These are phyloP conservation scores for Aspergillus carlsbadensis DNA, from an alignment of 495 filamentous ascomycete species.

Conservation along the genomic window DNA sequence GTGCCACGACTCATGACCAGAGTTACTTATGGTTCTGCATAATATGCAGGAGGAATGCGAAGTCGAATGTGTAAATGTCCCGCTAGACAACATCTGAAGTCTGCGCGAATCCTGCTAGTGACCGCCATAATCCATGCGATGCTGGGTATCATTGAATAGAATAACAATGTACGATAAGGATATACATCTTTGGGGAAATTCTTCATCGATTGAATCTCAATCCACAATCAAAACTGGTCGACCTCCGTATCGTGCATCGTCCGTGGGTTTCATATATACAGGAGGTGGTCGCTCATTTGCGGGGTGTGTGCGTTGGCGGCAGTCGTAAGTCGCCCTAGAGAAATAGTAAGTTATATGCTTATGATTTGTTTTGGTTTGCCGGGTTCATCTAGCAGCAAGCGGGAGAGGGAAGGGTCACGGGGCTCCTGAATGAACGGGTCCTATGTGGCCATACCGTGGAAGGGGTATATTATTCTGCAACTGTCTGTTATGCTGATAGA, in stretches of 20 bases:
- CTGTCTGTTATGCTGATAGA: slow-evolving; percentile 12
- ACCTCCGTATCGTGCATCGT: slow-evolving; percentile 26
- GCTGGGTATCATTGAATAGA: slow-evolving; percentile 36
- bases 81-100: too few relatives aligned
- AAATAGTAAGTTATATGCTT: slow-evolving; percentile 7
- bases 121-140: slow-evolving; percentile 14
- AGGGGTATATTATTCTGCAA: neutral
- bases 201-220: slow-evolving; percentile 19
- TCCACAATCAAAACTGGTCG: slow-evolving; percentile 35
- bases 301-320: neutral
- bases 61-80: too few relatives aligned
- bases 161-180: slow-evolving; percentile 7
- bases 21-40: too few relatives aligned
- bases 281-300: slow-evolving; percentile 25
- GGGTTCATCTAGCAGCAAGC: neutral
- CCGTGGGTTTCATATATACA: slow-evolving; percentile 27
- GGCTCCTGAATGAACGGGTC: neutral
- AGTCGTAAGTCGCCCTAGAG: slow-evolving; percentile 7
- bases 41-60: too few relatives aligned
- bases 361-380: neutral
- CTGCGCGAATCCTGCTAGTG: neutral
- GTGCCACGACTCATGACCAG: neutral
- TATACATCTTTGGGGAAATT: slow-evolving; percentile 3
- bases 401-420: neutral
- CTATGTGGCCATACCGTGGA: slow-evolving; percentile 23